Evolutionary conservation across 2,329 filamentous ascomycete species (phyloP).

Genomic region (Metarhizium rileyi): DNA sequence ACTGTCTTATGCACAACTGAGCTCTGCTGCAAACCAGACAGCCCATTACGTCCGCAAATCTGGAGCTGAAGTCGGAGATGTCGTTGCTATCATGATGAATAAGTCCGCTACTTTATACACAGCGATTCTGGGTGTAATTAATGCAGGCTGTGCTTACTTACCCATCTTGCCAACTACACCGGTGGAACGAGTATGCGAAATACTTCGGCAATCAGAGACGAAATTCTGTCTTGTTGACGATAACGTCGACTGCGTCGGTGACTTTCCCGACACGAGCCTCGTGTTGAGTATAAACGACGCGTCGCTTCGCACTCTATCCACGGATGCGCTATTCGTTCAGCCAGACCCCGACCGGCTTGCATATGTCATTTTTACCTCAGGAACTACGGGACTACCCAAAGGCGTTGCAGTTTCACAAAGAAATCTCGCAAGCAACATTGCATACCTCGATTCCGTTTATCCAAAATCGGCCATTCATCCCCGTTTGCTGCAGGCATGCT

Average conservation of each 20-base stretch:
- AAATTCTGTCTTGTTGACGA: constrained; percentile 33
- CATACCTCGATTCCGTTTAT: constrained; percentile 56
- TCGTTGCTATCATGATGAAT: constrained; percentile 68
- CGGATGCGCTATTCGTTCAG: constrained; percentile 26
- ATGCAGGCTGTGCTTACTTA: constrained; percentile 70
- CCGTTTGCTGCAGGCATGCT: constrained; percentile 72
- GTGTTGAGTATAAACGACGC: constrained; percentile 25
- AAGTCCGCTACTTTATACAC: constrained; percentile 67
- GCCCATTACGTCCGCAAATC: constrained; percentile 41
- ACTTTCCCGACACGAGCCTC: constrained; percentile 9
- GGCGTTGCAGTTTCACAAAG: constrained; percentile 68
- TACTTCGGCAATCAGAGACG: constrained; percentile 51
- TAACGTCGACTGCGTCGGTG: constrained; percentile 11
- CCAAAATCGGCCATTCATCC: constrained; percentile 37
- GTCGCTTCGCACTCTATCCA: constrained; percentile 18
- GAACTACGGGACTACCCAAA: constrained; percentile 72
- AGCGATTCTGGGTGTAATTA: constrained; percentile 63
- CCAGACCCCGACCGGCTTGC: constrained; percentile 45
- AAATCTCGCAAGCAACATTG: constrained; percentile 70
- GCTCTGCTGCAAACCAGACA: constrained; percentile 52
- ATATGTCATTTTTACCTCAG: constrained; percentile 77
- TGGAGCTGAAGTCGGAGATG: constrained; percentile 39
- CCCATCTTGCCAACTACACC: constrained; percentile 69
- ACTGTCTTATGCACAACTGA: constrained; percentile 57
- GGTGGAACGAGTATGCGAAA: constrained; percentile 44